Evolutionary conservation across 306 rosid species (phyloP).

Genomic region (Trichosanthes truncata): DNA sequence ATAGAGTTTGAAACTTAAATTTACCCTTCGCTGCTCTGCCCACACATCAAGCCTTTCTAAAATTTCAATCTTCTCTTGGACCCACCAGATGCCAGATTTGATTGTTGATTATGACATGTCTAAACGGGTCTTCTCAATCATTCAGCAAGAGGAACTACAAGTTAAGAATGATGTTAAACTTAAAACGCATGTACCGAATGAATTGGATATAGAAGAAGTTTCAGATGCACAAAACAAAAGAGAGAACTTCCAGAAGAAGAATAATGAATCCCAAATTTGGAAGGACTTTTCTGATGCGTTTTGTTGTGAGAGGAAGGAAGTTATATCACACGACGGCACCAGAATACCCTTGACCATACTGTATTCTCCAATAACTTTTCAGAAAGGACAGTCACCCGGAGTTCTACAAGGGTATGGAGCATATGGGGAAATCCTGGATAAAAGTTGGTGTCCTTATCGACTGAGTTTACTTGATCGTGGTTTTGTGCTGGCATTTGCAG

Average conservation of each 20-base stretch:
- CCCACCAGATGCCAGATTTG: slow-evolving; percentile 76
- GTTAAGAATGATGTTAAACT: slow-evolving; percentile 17
- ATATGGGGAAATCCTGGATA: slow-evolving; percentile 75
- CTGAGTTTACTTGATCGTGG: slow-evolving; percentile 90
- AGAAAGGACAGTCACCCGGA: slow-evolving; percentile 58
- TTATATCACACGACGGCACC: slow-evolving; percentile 58
- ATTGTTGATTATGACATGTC: slow-evolving; percentile 86
- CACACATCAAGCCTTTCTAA: neutral
- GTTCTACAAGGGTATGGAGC: slow-evolving; percentile 88
- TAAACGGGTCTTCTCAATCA: slow-evolving; percentile 42
- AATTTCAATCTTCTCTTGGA: slow-evolving; percentile 9
- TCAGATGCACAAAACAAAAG: slow-evolving; percentile 14
- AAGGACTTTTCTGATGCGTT: slow-evolving; percentile 55
- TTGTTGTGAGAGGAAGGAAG: slow-evolving; percentile 58
- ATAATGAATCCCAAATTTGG: slow-evolving; percentile 38
- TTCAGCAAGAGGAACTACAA: slow-evolving; percentile 77
- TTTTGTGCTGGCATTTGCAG: slow-evolving; percentile 90
- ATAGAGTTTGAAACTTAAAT: neutral
- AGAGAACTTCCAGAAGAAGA: slow-evolving; percentile 16
- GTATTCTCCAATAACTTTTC: slow-evolving; percentile 58
- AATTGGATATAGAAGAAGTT: slow-evolving; percentile 14
- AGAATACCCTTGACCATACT: slow-evolving; percentile 65
- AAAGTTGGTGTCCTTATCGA: slow-evolving; percentile 75
- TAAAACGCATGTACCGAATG: slow-evolving; percentile 13
- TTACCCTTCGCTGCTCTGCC: neutral